phyloP scores from a whole-genome alignment of 345 rosid genomes.

The Populus pruinosa region DNA sequence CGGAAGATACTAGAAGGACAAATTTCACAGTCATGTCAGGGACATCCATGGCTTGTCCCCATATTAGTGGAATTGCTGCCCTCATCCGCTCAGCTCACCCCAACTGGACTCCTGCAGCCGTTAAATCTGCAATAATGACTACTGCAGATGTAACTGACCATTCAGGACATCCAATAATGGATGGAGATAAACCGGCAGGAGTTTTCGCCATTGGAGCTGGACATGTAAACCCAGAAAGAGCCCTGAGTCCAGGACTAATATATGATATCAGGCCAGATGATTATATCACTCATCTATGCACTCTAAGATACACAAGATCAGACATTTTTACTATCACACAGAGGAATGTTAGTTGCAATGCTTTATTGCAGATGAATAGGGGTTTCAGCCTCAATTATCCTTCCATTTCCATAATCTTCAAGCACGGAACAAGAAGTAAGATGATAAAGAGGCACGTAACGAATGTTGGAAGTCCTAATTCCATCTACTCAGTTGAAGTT shows the following conservation, averaged over 20 bases:
- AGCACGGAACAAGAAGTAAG: conserved; percentile 45
- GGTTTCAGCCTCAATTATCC: conserved; percentile 80
- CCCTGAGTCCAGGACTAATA: conserved; percentile 73
- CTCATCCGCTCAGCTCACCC: conserved; percentile 69
- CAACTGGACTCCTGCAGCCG: conserved; percentile 79
- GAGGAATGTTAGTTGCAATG: conserved; percentile 20
- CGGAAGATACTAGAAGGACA: conserved; percentile 76
- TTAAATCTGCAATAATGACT: conserved; percentile 90
- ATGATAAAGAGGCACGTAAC: conserved; percentile 60
- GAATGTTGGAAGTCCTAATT: conserved; percentile 68
- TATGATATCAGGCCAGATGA: conserved; percentile 71
- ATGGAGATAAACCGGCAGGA: conserved; percentile 56
- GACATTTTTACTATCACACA: conserved; percentile 56
- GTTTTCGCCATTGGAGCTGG: conserved; percentile 80
- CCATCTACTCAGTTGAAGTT: conserved; percentile 63
- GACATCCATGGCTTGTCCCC: conserved; percentile 98
- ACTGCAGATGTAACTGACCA: conserved; percentile 67
- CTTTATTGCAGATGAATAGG: conserved; percentile 17
- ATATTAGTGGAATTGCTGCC: conserved; percentile 78
- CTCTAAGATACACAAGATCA: conserved; percentile 53
- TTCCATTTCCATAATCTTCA: conserved; percentile 64
- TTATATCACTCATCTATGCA: conserved; percentile 78
- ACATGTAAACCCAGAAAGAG: conserved; percentile 74
- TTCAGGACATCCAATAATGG: conserved; percentile 64
- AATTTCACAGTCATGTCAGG: conserved; percentile 94